Evolutionary conservation across 805 yeast species (phyloP), one percentile per base, ranked within the genome.

Genomic region (Yamadazyma nakazawae): DNA sequence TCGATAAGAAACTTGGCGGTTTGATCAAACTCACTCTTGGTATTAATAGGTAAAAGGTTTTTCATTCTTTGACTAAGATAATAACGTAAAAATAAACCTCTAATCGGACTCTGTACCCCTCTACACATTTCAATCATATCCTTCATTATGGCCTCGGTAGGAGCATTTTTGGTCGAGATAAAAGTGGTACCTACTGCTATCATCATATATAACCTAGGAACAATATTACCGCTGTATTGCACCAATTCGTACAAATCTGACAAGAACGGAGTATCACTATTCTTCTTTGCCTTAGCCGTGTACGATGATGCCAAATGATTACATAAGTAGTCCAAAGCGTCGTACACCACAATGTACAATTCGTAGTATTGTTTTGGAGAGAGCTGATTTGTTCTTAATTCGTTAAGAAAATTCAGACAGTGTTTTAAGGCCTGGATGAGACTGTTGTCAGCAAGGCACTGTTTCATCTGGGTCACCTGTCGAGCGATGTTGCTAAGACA

Each of bases 121-220:
- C 96, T 79, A 54, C 96, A 85, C 99, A 94, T 94, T 64, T 94
- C 99, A 58, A 92, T 84, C 96, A 94, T 85, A 62, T 94, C 99
- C 63, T 86, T 88, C 81, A 92, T 79, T 43, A 94, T 85, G 53
- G 90, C 98, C 58, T 80, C 80, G 31, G 81, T 76, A 0, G 97
- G 96, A 0, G 96, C 84, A 46, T 82, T 88, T 1, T 84, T 78
- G 9, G 83, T 75, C 7, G 85, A 71, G 84, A 92, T 82, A 68
- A 86, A 90, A 2, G 88, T 89, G 0, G 95, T 82, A 8, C 99
- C 99, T 13, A 94, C 92, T 2, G 96, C 92, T 37, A 94, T 85
- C 97, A 94, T 89, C 67, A 94, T 74, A 62, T 94, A 94, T 46
- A 94, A 70, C 48, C 99, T 76, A 1, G 99, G 99, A 13, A 94